A percentile compares a stretch with the other conserved stretches of the same genome.
Evolutionary conservation across 140 eudicot genomes (phyloP).

Genomic region (Oenanthe javanica): DNA sequence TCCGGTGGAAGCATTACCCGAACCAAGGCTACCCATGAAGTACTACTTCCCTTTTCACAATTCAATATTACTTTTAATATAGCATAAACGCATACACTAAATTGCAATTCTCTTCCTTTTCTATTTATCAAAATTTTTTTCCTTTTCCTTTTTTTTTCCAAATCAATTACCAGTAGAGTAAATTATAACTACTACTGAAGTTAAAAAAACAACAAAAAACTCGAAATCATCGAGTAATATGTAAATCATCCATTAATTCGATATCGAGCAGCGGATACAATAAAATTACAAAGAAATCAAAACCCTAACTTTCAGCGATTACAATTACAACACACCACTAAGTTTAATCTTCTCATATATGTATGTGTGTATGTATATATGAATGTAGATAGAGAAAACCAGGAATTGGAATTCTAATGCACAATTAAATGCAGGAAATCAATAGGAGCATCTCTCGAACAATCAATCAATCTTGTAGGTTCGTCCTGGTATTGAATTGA

Average conservation of each 20-base stretch:
- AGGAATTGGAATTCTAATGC: neutral
- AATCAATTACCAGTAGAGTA: neutral
- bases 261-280: neutral
- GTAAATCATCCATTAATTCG: slow-evolving; percentile 7
- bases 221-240: neutral
- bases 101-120: neutral
- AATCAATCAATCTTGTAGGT: too few species aligned
- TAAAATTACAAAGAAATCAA: neutral
- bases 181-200: neutral
- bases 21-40: slow-evolving; percentile 8
- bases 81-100: neutral
- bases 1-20: neutral
- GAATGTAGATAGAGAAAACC: neutral
- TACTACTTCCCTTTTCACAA: neutral
- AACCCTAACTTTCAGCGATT: neutral
- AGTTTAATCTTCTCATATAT: neutral
- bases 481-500: neutral
- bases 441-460: neutral
- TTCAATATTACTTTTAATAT: neutral
- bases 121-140: neutral
- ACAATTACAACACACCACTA: neutral
- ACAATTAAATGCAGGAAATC: neutral
- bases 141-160: neutral
- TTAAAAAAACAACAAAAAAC: neutral
- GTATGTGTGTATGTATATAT: neutral